Evolutionary conservation across 176 grass and related monocot genomes (phyloP).

Genomic region (Hordeum vulgare): MorexV3_pseudomolecules_assembly NC_058522.1:185901341-185901840

Average conservation of each 20-base stretch:
- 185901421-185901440: constrained; percentile 3
- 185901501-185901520: not conserved
- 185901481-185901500: not conserved
- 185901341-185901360: constrained; percentile 70
- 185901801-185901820: not conserved
- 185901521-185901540: constrained; percentile 98
- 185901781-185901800: not conserved
- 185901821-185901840: not conserved
- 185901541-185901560: constrained; percentile 37
- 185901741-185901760: constrained; percentile 77
- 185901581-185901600: constrained; percentile 86
- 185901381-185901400: not conserved
- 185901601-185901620: not conserved
- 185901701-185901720: constrained; percentile 21
- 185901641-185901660: constrained; percentile 1
- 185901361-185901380: not conserved
- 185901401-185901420: constrained; percentile 4
- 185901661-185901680: not conserved
- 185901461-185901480: not conserved
- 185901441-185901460: not conserved
- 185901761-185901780: constrained; percentile 77
- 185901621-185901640: constrained; percentile 38
- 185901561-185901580: constrained; percentile 83
- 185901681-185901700: not conserved
- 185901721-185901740: constrained; percentile 13